Base-by-base conservation (phyloP, 2,329 filamentous ascomycete species). In the Hymenoscyphus repandus region DNA sequence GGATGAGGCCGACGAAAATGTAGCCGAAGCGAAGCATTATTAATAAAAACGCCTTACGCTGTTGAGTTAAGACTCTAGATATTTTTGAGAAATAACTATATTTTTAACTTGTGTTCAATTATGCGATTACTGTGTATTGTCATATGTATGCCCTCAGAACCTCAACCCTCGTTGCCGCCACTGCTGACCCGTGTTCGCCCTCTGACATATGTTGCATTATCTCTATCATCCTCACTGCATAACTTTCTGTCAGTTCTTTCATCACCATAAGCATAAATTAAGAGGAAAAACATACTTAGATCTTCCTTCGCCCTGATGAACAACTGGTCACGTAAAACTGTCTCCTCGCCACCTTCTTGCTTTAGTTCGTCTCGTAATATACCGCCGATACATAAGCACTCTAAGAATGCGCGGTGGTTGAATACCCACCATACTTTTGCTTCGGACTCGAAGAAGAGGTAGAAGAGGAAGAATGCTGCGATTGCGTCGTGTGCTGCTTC, bases 371-470 rank as follows among this genome's bases (percentile, higher is more conserved):
- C 78, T 37, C 74, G 70, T 51, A 85, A 65, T 20, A 83, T 75
- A 54, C 76, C 77, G 18, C 80, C 79, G 43, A 86, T 87, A 68
- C 80, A 88, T 63, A 84, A 66, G 31, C 85, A 85, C 71, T 91
- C 87, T 47, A 91, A 74, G 63, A 91, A 91, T 0, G 87, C 87
- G 1, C 88, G 74, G 64, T 91, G 88, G 65, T 90, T 88, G 58
- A 90, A 89, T 0, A 89, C 86, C 87, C 87, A 92, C 87, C 87
- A 91, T 1, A 90, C 86, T 12, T 83, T 77, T 1, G 86, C 85
- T 70, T 92, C 88, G 13, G 74, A 73, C 58, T 85, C 80, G 55
- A 90, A 82, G 11, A 88, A 70, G 34, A 72, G 73, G 68, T 83
- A 88, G 6, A 90, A 74, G 51, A 90, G 74, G 66, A 91, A 90